phyloP scores from a whole-genome alignment of 306 rosid genomes.

The Elaeagnus macrophylla region DNA sequence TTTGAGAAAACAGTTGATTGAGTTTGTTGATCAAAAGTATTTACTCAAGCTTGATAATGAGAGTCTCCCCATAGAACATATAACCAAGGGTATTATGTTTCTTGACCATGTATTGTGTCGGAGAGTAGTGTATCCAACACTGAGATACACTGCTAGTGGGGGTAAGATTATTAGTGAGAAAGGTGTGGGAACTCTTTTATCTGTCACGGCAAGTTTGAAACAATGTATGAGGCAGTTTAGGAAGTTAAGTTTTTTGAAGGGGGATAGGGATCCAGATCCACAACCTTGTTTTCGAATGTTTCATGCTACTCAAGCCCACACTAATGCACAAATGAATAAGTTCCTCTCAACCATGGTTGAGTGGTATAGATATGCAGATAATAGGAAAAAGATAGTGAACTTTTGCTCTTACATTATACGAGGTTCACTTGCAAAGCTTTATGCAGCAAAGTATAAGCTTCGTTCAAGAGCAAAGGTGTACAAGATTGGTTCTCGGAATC shows the following conservation, averaged over 20 bases:
- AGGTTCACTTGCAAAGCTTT: conserved; percentile 96
- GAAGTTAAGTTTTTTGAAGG: conserved; percentile 76
- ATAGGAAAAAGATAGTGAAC: conserved; percentile 80
- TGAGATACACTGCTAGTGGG: conserved; percentile 86
- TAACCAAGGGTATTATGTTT: conserved; percentile 94
- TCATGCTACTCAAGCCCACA: conserved; percentile 96
- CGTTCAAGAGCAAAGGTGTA: conserved; percentile 93
- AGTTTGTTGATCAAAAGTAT: conserved; percentile 85
- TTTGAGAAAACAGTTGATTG: conserved; percentile 75
- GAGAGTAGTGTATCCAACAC: conserved; percentile 91
- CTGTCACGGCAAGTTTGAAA: conserved; percentile 89
- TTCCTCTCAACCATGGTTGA: conserved; percentile 78
- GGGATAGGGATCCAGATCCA: conserved; percentile 94
- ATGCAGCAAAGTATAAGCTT: conserved; percentile 95
- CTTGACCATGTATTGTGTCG: conserved; percentile 89
- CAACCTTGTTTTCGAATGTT: conserved; percentile 98
- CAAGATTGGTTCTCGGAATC: conserved; percentile 79
- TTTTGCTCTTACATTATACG: conserved; percentile 81
- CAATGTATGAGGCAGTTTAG: conserved; percentile 88
- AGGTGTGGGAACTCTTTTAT: conserved; percentile 91
- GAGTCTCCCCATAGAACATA: conserved; percentile 87
- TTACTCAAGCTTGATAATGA: conserved; percentile 90
- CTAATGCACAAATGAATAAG: conserved; percentile 98
- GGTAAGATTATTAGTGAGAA: conserved; percentile 94
- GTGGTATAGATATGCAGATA: conserved; percentile 95